Percentiles rank a stretch among this genome's conserved stretches.
phyloP scores from a whole-genome alignment of 2,329 filamentous ascomycete species.

The Botrytis paeoniae region DNA sequence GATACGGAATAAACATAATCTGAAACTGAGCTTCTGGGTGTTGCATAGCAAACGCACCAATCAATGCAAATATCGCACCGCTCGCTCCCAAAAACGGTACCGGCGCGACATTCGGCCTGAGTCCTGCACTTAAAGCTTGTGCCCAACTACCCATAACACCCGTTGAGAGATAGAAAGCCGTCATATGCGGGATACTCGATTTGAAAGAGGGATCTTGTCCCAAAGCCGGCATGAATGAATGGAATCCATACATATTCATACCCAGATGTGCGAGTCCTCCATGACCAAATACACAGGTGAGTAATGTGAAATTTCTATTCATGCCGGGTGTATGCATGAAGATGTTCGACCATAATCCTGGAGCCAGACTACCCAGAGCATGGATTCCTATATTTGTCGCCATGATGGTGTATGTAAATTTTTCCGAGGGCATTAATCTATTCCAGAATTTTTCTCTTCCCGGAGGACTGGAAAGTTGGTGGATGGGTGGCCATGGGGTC shows the following conservation, averaged over 20 bases:
- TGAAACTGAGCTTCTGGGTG: background rate
- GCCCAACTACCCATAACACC: constrained; percentile 10
- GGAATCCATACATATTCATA: constrained; percentile 12
- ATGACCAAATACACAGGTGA: constrained; percentile 13
- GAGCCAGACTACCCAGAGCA: background rate
- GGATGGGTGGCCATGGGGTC: background rate
- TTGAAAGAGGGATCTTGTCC: background rate
- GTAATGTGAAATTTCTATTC: constrained; percentile 2
- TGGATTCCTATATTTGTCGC: background rate
- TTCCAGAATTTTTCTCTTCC: constrained; percentile 3
- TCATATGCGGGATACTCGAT: constrained; percentile 8
- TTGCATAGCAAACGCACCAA: background rate
- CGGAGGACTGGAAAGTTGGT: background rate
- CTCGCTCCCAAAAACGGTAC: constrained; percentile 12
- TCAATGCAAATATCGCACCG: background rate
- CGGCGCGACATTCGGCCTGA: background rate
- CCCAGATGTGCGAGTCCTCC: background rate
- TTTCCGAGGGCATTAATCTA: background rate
- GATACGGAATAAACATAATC: constrained; percentile 9
- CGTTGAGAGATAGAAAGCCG: constrained; percentile 11
- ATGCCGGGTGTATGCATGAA: background rate
- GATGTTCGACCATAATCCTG: background rate
- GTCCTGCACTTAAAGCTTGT: constrained; percentile 4
- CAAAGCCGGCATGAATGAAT: constrained; percentile 9
- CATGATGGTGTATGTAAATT: constrained; percentile 10